Evolutionary conservation across 768 basidiomycete species (phyloP).

Genomic region (Lyophyllum decastes): DNA sequence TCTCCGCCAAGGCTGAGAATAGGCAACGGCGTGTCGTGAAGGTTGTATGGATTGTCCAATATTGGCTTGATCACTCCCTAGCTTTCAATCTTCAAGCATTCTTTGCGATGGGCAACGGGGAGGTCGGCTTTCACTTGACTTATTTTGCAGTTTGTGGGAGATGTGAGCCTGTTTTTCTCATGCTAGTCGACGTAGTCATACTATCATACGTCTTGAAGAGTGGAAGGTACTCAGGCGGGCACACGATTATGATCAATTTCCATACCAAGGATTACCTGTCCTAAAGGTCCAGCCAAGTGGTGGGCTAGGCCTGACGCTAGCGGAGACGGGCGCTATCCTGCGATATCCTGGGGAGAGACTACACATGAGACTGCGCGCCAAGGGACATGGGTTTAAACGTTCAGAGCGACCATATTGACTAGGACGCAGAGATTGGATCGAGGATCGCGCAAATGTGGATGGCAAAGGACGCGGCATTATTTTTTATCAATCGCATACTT

Average conservation of each 20-base stretch:
- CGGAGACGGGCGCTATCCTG: not conserved
- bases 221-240: not conserved
- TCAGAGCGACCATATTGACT: not conserved
- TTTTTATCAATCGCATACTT: not conserved
- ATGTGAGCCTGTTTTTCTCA: not conserved
- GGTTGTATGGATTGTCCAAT: too few relatives aligned
- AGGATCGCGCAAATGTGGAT: not conserved
- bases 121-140: not conserved
- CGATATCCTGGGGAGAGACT: not conserved
- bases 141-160: not conserved
- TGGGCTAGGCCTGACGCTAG: not conserved
- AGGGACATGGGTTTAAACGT: not conserved
- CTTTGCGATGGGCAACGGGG: not conserved
- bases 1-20: too few relatives aligned
- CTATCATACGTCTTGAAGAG: not conserved
- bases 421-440: not conserved
- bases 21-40: too few relatives aligned
- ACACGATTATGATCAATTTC: not conserved
- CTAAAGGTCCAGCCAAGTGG: not conserved
- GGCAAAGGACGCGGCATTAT: slow-evolving; percentile 1
- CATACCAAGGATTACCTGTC: not conserved
- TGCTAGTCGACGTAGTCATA: not conserved
- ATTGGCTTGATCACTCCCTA: not conserved
- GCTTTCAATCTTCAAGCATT: not conserved
- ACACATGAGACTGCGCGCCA: not conserved